Percentiles rank a stretch among this genome's conserved stretches.
Evolutionary conservation across 106 monocot genomes (phyloP).

Genomic region (Phalaenopsis aphrodite): DNA sequence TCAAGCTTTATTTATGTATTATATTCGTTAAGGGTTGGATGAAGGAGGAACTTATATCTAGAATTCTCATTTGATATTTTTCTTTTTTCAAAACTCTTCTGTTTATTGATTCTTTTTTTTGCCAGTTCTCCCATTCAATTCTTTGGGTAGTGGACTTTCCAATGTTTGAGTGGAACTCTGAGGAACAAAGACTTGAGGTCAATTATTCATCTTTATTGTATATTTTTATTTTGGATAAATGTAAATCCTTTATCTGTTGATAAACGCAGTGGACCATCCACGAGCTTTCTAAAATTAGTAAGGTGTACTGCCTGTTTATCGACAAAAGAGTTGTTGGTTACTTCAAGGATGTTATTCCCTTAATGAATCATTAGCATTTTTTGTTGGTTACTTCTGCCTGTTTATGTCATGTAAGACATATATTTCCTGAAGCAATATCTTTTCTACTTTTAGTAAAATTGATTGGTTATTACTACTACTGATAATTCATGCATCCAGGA

Average conservation of each 20-base stretch:
- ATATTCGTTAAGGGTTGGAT: not conserved
- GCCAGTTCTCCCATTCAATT: constrained; percentile 71
- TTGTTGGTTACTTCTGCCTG: not conserved
- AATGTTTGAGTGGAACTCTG: constrained; percentile 95
- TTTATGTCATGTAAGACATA: not conserved
- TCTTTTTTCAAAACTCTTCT: not conserved
- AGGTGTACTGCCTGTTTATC: too few relatives aligned
- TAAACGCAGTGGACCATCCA: not conserved
- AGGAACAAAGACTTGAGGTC: constrained; percentile 83
- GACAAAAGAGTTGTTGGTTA: too few relatives aligned
- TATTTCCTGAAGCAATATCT: too few relatives aligned
- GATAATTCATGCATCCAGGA: not conserved
- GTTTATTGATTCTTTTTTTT: not conserved
- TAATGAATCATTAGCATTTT: not conserved
- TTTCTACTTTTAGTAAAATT: too few relatives aligned
- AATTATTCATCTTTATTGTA: constrained; percentile 5
- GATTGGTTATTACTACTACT: too few relatives aligned
- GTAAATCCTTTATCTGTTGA: not conserved
- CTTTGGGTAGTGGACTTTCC: constrained; percentile 97
- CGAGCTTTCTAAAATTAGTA: not conserved
- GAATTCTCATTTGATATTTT: not conserved
- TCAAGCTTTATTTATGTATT: too few relatives aligned
- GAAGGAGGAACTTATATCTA: not conserved
- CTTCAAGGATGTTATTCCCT: too few relatives aligned
- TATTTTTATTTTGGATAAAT: not conserved